A percentile compares a stretch with the other conserved stretches of the same genome.
Evolutionary conservation across 495 filamentous ascomycete species (phyloP).

Genomic region (Letharia columbiana): DNA sequence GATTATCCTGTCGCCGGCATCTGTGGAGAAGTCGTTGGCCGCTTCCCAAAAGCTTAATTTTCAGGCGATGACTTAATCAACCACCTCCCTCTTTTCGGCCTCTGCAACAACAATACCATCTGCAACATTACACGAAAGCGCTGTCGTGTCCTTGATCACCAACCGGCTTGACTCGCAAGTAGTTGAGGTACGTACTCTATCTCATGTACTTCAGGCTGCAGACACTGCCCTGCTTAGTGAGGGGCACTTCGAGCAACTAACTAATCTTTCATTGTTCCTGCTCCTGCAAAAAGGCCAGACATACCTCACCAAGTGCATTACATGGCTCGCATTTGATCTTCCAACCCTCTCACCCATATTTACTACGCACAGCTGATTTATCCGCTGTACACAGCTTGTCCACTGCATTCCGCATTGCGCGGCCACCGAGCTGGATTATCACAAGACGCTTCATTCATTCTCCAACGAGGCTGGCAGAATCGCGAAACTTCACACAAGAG

Average conservation of each 20-base stretch:
- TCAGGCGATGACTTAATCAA: not conserved
- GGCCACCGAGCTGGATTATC: constrained; percentile 23
- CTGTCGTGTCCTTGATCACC: not conserved
- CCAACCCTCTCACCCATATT: not conserved
- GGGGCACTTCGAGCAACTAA: constrained; percentile 4
- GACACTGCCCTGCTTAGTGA: not conserved
- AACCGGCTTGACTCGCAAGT: not conserved
- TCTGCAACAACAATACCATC: constrained; percentile 1
- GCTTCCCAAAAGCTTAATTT: not conserved
- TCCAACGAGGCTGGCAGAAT: constrained; percentile 19
- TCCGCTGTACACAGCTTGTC: constrained; percentile 5
- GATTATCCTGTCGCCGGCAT: not conserved
- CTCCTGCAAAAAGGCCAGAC: not conserved
- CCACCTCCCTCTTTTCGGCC: not conserved
- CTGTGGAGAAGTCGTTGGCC: not conserved
- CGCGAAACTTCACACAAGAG: constrained; percentile 10
- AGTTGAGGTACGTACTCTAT: not conserved
- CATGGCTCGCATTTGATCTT: not conserved
- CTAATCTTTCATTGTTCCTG: constrained; percentile 1
- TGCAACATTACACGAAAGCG: not conserved
- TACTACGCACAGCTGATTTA: not conserved
- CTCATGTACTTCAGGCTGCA: not conserved
- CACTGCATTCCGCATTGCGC: constrained; percentile 6
- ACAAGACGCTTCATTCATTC: constrained; percentile 13
- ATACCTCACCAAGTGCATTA: not conserved